Conservation (phyloP, 108 stramenopile species). For the Cyclotella baltica region DNA sequence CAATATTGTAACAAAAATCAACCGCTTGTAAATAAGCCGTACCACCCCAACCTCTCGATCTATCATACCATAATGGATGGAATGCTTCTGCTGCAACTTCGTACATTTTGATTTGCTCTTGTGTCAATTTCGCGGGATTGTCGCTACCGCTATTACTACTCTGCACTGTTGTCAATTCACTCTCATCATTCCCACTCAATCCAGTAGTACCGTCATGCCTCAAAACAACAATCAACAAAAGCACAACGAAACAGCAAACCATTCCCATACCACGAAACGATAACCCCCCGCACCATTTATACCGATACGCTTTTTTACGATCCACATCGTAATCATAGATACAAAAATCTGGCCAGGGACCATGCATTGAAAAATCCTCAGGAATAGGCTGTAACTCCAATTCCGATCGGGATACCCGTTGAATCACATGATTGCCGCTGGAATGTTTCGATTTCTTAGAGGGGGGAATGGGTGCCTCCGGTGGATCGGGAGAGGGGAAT, state of each 20-base stretch:
- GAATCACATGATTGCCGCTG: not conserved
- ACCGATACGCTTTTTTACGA: conserved; percentile 23
- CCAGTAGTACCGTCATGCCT: not conserved
- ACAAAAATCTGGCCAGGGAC: conserved; percentile 24
- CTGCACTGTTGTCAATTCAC: not conserved
- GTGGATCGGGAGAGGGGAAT: not conserved
- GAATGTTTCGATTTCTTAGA: not conserved
- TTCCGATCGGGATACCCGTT: not conserved
- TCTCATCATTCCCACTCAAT: not conserved
- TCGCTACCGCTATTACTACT: not conserved
- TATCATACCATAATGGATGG: conserved; percentile 19
- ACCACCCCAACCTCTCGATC: conserved; percentile 23
- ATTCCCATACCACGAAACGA: not conserved
- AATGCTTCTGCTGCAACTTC: not conserved
- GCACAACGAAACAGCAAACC: not conserved
- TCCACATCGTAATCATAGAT: conserved; percentile 12
- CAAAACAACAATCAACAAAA: not conserved
- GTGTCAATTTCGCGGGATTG: not conserved
- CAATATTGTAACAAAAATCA: conserved; percentile 13
- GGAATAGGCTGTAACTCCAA: conserved; percentile 26
- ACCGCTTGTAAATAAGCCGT: conserved; percentile 9
- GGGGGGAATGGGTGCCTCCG: not conserved
- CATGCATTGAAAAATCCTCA: conserved; percentile 41
- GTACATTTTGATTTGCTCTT: conserved; percentile 1
- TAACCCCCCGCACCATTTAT: conserved; percentile 5